Conservation (phyloP, 2,329 filamentous ascomycete genomes). For the Neurospora crassa region DNA sequence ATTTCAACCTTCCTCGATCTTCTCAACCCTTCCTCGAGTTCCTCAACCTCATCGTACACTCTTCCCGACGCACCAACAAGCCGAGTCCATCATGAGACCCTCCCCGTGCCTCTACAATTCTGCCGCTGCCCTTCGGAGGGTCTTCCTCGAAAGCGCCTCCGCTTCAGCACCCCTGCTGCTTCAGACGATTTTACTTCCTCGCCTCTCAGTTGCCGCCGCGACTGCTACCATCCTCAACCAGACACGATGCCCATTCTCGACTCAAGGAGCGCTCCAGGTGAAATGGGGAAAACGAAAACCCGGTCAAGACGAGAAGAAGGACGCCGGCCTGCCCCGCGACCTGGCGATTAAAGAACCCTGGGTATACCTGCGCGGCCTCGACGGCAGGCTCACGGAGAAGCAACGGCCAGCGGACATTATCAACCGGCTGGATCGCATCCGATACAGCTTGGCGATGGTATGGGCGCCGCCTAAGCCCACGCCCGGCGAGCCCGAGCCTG, state of each 20-base stretch:
- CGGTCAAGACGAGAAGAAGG: neutral
- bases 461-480: slow-evolving; percentile 1
- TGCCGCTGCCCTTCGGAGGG: slow-evolving; percentile 35
- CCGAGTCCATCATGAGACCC: slow-evolving; percentile 26
- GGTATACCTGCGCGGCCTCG: slow-evolving; percentile 25
- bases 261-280: neutral
- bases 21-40: neutral
- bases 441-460: slow-evolving; percentile 10
- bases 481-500: neutral
- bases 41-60: neutral
- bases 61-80: neutral
- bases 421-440: slow-evolving; percentile 21
- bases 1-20: neutral
- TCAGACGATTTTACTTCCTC: slow-evolving; percentile 5
- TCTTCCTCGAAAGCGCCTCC: slow-evolving; percentile 32
- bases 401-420: slow-evolving; percentile 31
- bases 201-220: slow-evolving; percentile 1
- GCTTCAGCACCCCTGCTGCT: slow-evolving; percentile 19
- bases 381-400: slow-evolving; percentile 30
- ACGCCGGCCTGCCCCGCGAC: slow-evolving; percentile 27
- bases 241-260: neutral
- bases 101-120: slow-evolving; percentile 32
- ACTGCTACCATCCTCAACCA: neutral
- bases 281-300: neutral
- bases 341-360: slow-evolving; percentile 36